Percentiles rank a stretch among this genome's conserved stretches.
These are phyloP conservation scores for Colletotrichum spinosum DNA, from an alignment of 2,329 filamentous ascomycete genomes.

Conservation along the genomic window DNA sequence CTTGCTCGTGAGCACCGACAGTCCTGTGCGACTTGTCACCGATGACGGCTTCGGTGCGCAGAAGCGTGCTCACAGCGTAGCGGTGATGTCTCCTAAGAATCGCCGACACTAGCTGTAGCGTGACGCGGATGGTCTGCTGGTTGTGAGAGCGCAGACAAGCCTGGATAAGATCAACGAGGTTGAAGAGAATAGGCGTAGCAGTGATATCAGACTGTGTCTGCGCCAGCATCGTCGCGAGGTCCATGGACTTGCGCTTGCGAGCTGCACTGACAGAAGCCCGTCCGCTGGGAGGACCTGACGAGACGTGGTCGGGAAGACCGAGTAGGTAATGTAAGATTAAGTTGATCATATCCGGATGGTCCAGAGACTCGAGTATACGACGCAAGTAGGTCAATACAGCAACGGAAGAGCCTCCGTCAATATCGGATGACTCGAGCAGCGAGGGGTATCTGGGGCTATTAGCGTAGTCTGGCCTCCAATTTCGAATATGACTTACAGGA, in stretches of 20 bases:
- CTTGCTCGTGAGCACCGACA: slow-evolving; percentile 78
- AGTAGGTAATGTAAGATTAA: slow-evolving; percentile 93
- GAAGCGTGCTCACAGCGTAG: slow-evolving; percentile 82
- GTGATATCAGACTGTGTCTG: slow-evolving; percentile 76
- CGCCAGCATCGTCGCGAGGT: slow-evolving; percentile 84
- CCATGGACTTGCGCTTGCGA: slow-evolving; percentile 88
- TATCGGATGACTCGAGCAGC: slow-evolving; percentile 93
- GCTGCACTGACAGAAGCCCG: slow-evolving; percentile 72
- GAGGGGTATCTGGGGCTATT: slow-evolving; percentile 81
- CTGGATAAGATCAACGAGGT: slow-evolving; percentile 89
- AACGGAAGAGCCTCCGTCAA: slow-evolving; percentile 95
- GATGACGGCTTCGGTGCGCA: slow-evolving; percentile 73
- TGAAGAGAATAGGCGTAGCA: slow-evolving; percentile 88
- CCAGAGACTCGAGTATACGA: slow-evolving; percentile 88
- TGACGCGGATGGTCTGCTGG: slow-evolving; percentile 89
- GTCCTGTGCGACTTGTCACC: slow-evolving; percentile 70
- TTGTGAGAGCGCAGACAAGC: slow-evolving; percentile 87
- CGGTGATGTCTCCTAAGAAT: slow-evolving; percentile 89
- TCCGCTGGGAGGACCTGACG: slow-evolving; percentile 49
- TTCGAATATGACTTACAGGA: slow-evolving; percentile 71
- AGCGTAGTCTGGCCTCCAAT: slow-evolving; percentile 1
- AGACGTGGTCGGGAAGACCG: slow-evolving; percentile 74
- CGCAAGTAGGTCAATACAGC: slow-evolving; percentile 94
- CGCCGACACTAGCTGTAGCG: slow-evolving; percentile 86
- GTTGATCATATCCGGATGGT: slow-evolving; percentile 94